Percentiles rank a stretch among this genome's conserved stretches.
These are phyloP conservation scores for Collybiopsis confluens DNA, from an alignment of 768 basidiomycete species.

Conservation along the genomic window DNA sequence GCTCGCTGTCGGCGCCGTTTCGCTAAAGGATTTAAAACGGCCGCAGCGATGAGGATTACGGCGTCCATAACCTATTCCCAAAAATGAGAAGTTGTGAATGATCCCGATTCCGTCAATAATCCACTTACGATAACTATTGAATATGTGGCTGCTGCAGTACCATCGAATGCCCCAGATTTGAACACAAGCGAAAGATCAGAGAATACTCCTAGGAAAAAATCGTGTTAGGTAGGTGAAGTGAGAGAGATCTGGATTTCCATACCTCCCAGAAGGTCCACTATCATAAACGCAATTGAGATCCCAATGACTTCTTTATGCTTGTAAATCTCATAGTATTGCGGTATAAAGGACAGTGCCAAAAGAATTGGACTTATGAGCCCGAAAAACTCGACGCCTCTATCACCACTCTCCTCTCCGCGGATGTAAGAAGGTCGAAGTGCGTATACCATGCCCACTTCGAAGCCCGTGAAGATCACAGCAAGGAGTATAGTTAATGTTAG, in stretches of 20 bases:
- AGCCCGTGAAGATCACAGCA: constrained; percentile 45
- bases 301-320: constrained; percentile 59
- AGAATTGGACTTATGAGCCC: constrained; percentile 60
- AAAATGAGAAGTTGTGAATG: too few relatives aligned
- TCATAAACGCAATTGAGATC: constrained; percentile 66
- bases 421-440: constrained; percentile 44
- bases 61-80: constrained; percentile 39
- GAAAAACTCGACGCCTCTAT: constrained; percentile 43
- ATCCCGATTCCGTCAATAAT: neutral
- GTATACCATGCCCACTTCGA: constrained; percentile 60
- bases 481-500: constrained; percentile 31
- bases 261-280: constrained; percentile 64
- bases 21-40: constrained; percentile 44
- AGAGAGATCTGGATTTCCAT: neutral
- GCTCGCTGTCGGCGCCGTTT: constrained; percentile 14
- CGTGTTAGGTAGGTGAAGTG: too few relatives aligned
- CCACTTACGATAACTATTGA: constrained; percentile 39
- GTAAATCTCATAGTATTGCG: constrained; percentile 79
- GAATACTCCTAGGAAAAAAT: constrained; percentile 30
- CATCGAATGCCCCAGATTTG: constrained; percentile 38
- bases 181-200: constrained; percentile 49
- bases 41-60: constrained; percentile 40
- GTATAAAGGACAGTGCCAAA: constrained; percentile 46
- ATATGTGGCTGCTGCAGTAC: constrained; percentile 45
- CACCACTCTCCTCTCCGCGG: constrained; percentile 17